Evolutionary conservation across 495 filamentous ascomycete species (phyloP), one percentile per base, ranked within the genome.

Genomic region (Daldinia concentrica): DNA sequence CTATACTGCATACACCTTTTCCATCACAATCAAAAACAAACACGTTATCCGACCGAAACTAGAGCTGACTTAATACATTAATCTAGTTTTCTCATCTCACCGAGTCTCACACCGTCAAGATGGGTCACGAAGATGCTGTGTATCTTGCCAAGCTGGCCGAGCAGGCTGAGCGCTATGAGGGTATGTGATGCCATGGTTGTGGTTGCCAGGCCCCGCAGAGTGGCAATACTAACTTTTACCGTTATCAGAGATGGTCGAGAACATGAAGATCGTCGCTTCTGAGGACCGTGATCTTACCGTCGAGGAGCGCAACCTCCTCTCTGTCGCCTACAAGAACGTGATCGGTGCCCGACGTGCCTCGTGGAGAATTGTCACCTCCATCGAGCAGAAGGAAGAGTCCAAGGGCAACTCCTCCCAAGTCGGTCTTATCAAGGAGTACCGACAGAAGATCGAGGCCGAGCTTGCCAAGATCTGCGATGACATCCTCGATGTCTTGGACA

Each of bases 341-440:
- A 97, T 99, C 80, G 95, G 95, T 83, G 94, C 95, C 73, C 90
- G 95, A 79, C 95, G 95, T 91, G 95, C 95, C 66, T 98, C 96
- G 68, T 99, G 95, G 95, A 93, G 95, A 87, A 99, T 99, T 81
- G 94, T 99, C 79, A 97, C 95, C 81, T 98, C 96, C 66, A 99
- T 99, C 81, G 95, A 99, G 89, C 95, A 99, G 87, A 99, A 99
- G 90, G 95, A 99, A 86, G 95, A 99, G 86, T 97, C 95, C 78
- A 99, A 99, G 90, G 95, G 96, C 87, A 97, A 97, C 84, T 90
- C 94, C 72, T 85, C 88, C 71, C 95, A 99, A 85, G 95, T 98
- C 73, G 79, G 85, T 73, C 86, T 97, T 68, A 99, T 99, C 87
- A 98, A 98, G 90, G 94, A 98, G 81, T 99, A 99, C 88, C 95